Percentiles rank a stretch among this genome's conserved stretches.
Conservation (phyloP, 768 basidiomycete genomes). For the Russula griseocarnosa region DNA sequence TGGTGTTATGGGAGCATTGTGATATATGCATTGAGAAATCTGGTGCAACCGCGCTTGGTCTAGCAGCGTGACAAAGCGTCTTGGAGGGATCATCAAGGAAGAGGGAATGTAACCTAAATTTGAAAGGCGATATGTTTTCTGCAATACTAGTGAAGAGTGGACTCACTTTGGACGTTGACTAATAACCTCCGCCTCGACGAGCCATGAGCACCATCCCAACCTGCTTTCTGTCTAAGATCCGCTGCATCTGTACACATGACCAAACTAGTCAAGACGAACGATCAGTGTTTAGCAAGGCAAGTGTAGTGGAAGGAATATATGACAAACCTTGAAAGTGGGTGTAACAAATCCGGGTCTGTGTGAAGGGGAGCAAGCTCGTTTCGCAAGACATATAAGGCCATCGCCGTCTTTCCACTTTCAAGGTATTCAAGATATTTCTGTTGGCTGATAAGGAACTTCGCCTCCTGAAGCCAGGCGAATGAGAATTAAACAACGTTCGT, state of each 20-base stretch:
- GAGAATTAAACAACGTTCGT: constrained; percentile 6
- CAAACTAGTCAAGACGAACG: constrained; percentile 21
- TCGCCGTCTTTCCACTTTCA: constrained; percentile 73
- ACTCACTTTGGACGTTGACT: constrained; percentile 74
- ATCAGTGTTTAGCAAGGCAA: neutral
- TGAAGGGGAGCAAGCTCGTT: constrained; percentile 83
- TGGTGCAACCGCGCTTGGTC: constrained; percentile 83
- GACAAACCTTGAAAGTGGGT: constrained; percentile 79
- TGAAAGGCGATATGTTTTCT: neutral
- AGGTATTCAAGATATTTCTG: constrained; percentile 96
- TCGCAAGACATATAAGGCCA: constrained; percentile 80
- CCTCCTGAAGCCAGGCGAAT: constrained; percentile 49
- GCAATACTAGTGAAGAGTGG: neutral
- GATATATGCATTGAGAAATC: constrained; percentile 77
- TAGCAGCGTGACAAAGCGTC: constrained; percentile 79
- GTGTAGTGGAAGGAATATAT: constrained; percentile 12
- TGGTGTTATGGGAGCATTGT: constrained; percentile 61
- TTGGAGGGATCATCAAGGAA: constrained; percentile 87
- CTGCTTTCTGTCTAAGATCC: constrained; percentile 74
- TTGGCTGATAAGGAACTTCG: constrained; percentile 81
- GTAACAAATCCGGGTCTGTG: constrained; percentile 75
- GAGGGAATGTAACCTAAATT: constrained; percentile 80
- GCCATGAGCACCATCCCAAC: constrained; percentile 87
- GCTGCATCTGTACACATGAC: constrained; percentile 89
- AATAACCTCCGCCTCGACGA: constrained; percentile 74